Conservation (phyloP, 768 basidiomycete species). For the Amanita phalloides region DNA sequence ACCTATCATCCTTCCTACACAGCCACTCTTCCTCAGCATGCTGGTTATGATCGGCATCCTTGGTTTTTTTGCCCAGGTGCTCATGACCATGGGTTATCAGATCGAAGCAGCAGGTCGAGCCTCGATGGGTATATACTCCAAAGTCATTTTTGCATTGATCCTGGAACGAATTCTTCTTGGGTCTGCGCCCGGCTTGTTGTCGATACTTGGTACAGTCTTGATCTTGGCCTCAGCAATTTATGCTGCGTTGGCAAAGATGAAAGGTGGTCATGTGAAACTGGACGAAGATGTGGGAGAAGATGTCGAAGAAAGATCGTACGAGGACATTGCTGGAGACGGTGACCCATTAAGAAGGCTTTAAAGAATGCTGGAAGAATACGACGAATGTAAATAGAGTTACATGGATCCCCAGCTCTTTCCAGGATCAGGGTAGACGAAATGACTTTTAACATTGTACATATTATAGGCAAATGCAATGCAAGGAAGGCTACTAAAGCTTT, state of each 20-base stretch:
- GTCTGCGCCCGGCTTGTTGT: background rate
- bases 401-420: too few relatives aligned
- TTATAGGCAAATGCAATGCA: too few relatives aligned
- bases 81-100: constrained; percentile 34
- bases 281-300: too few relatives aligned
- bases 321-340: too few relatives aligned
- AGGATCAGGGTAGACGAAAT: too few relatives aligned
- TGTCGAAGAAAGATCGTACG: too few relatives aligned
- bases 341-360: too few relatives aligned
- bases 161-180: background rate
- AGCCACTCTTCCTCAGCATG: constrained; percentile 31
- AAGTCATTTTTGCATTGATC: constrained; percentile 7
- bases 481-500: too few relatives aligned
- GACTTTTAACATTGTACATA: too few relatives aligned
- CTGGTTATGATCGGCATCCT: constrained; percentile 40
- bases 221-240: constrained; percentile 2
- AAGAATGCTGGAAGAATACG: too few relatives aligned
- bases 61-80: constrained; percentile 42
- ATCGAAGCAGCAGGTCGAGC: constrained; percentile 53
- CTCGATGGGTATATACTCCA: constrained; percentile 42
- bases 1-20: constrained; percentile 33
- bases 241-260: background rate
- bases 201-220: background rate
- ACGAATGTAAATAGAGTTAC: too few relatives aligned
- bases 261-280: too few relatives aligned